Evolutionary conservation across 2,329 filamentous ascomycete genomes (phyloP), one percentile per base, ranked within the genome.

Genomic region (Pyricularia sp.): DNA sequence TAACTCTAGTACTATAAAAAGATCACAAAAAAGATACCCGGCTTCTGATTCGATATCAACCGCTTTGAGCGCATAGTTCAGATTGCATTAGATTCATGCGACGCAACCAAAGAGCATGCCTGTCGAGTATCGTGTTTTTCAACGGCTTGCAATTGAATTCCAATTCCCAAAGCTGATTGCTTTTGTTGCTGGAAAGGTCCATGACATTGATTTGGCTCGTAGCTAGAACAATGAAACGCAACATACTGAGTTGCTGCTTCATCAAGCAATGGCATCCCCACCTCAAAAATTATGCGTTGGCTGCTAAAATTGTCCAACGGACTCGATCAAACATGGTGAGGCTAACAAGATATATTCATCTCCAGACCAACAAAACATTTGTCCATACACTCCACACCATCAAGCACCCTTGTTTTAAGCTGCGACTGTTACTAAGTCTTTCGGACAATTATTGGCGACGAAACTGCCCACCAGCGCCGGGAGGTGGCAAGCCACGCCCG

Each of bases 401-500:
- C 23, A 14, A 4, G n/a, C 59, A 31, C 14, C 59, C 25, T 28
- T 26, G 12, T 63, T 63, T 63, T 20, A 9, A 28, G 26, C 26
- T 28, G 59, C 26, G 23, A 63, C 10, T n/a, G n/a, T n/a, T 63
- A 63, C 26, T 20, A 30, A 28, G 14, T 63, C 11, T 28, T 28
- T 20, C 12, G 12, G 25, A 63, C 25, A 28, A 30, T 31, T 30
- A 72, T n/a, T 64, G 67, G 26, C 71, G 36, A 23, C 72, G 66
- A 61, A 68, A 73, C 23, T 65, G 64, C 4, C 69, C 71, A 1
- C 70, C 70, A 6, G 70, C 71, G 1, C 70, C 70, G 23, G 71
- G 72, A 9, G 72, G 73, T 17, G 73, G 74, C 74, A 76, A 75
- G 7, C 74, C 74, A 12, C 75, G 74, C 4, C 80, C 83, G 72